Conservation (phyloP, 2,329 filamentous ascomycete genomes). For the Cladosporium austrohemisphaericum region DNA sequence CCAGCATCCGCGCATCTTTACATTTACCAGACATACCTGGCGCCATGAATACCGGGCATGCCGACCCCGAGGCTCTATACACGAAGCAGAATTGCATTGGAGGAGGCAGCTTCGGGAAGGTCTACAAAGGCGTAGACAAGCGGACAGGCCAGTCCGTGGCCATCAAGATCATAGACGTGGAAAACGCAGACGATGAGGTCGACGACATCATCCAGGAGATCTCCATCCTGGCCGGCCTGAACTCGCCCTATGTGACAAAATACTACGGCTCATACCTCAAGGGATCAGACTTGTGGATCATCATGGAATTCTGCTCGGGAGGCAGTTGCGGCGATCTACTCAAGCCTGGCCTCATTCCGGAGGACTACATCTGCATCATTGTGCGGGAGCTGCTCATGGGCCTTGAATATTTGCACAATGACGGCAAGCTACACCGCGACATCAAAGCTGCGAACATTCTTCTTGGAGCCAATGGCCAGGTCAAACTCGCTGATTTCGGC, state of each 20-base stretch:
- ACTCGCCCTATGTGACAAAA: constrained; percentile 94
- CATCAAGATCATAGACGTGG: constrained; percentile 98
- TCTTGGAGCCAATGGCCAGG: constrained; percentile 83
- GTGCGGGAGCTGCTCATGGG: constrained; percentile 84
- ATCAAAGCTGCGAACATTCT: constrained; percentile 98
- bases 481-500: constrained; percentile 95
- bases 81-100: constrained; percentile 73
- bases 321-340: constrained; percentile 94
- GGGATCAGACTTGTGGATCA: constrained; percentile 95
- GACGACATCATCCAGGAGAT: constrained; percentile 99
- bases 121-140: constrained; percentile 97
- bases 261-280: constrained; percentile 97
- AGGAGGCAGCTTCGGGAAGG: constrained; percentile 95
- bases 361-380: constrained; percentile 97
- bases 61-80: constrained; percentile 87
- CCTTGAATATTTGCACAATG: constrained; percentile 85
- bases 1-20: not conserved
- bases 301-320: constrained; percentile 98
- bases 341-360: constrained; percentile 85
- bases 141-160: constrained; percentile 89
- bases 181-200: constrained; percentile 98
- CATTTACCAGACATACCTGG: constrained; percentile 20
- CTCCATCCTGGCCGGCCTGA: constrained; percentile 90
- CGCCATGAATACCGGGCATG: constrained; percentile 44
- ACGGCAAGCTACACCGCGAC: constrained; percentile 94